Evolutionary conservation across 805 yeast genomes (phyloP).

Genomic region (Sporopachydermia quercuum): DNA sequence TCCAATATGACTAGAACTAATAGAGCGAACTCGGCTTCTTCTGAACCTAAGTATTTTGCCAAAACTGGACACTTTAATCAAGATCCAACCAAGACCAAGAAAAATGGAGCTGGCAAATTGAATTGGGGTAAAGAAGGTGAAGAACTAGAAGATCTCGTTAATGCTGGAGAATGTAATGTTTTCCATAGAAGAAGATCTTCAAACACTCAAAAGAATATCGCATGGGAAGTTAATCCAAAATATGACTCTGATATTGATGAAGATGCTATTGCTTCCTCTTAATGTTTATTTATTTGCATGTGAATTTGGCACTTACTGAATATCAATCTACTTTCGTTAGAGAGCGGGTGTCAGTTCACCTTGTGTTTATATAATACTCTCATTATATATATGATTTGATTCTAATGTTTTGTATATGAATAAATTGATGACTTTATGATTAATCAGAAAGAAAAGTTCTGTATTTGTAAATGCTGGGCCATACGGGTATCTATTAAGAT

Average conservation of each 20-base stretch:
- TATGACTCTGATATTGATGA: conserved; percentile 1
- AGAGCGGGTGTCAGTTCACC: not conserved
- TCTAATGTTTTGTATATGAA: not conserved
- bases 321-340: no score
- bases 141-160: conserved; percentile 50
- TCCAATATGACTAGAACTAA: conserved; percentile 56
- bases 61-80: conserved; percentile 56
- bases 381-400: not conserved
- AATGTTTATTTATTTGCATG: no score
- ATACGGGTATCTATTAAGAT: no score
- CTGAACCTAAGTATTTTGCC: conserved; percentile 60
- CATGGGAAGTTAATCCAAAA: conserved; percentile 3
- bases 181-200: conserved; percentile 9
- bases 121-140: conserved; percentile 84
- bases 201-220: not conserved
- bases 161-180: conserved; percentile 35
- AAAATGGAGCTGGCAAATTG: conserved; percentile 72
- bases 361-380: not conserved
- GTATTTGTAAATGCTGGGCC: no score
- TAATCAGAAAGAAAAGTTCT: no score
- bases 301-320: no score
- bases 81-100: conserved; percentile 66
- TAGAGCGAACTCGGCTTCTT: conserved; percentile 52
- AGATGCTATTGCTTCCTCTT: not conserved
- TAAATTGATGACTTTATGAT: not conserved